Base-by-base conservation (phyloP, 179 eudicot species). In the Silene noctiflora region DNA sequence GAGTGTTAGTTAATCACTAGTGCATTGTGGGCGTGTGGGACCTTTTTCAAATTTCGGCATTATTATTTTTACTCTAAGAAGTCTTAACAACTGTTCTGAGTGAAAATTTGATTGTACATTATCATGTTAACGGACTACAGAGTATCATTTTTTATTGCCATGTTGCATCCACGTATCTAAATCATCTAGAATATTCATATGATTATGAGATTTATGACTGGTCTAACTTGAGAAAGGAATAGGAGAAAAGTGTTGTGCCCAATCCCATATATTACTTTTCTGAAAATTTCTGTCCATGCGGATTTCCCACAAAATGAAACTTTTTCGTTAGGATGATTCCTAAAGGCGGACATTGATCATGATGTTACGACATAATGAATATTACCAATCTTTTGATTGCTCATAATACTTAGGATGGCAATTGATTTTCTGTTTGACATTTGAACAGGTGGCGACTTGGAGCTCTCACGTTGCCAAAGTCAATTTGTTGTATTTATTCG, bases 381-480 rank as follows among this genome's bases (percentile, higher is more conserved):
- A 4, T 33, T 33, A 33, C 39, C 39, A 33, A 11, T 48, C 16
- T 39, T 21, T 55, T 29, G 22, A 6, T 24, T 33, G 51, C 14
- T 56, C 73, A 55, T 67, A 66, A 59, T 55, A 53, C 74, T 58
- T 27, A 39, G 24, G 16, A 20, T 17, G 67, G 24, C 42, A 46
- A 17, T 61, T 76, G 69, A 39, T 73, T 35, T 72, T 55, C 1
- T 59, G 61, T 19, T 35, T 67, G 73, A 27, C 27, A n/a, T 61
- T 44, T 74, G 64, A 63, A 72, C 83, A 94, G 98, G 96, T 93
- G 74, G 92, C 98, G 51, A 95, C 94, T 58, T 95, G 99, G 97
- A 89, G 84, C 74, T 81, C 85, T 67, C 97, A 95, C 76, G 79
- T 31, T 39, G 91, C 91, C 2, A 93, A 95, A 83, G 89, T 95